Evolutionary conservation across 148 eudicot genomes (phyloP).

Genomic region (Rhododendron vialii): DNA sequence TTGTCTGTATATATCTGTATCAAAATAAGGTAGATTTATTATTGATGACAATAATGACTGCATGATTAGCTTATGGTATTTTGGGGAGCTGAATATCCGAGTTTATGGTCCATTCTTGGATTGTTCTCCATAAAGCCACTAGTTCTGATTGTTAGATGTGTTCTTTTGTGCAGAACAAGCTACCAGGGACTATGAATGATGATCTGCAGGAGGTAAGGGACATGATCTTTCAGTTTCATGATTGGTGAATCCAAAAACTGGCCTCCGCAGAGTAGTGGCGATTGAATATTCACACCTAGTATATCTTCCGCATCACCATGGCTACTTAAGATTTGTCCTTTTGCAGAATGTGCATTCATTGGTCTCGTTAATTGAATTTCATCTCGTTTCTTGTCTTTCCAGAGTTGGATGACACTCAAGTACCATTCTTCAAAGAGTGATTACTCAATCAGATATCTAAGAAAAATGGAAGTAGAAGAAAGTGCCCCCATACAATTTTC

Average conservation of each 20-base stretch:
- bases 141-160: constrained; percentile 1
- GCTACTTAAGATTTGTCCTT: not conserved
- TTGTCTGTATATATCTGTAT: not conserved
- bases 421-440: constrained; percentile 55
- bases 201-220: constrained; percentile 49
- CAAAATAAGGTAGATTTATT: not conserved
- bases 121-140: constrained; percentile 12
- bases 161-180: constrained; percentile 42
- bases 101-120: not conserved
- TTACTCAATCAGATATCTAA: constrained; percentile 41
- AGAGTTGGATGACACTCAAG: constrained; percentile 69
- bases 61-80: not conserved
- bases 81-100: not conserved
- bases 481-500: constrained; percentile 47
- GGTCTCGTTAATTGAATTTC: not conserved
- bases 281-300: not conserved
- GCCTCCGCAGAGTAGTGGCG: not conserved
- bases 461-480: constrained; percentile 50
- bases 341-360: not conserved
- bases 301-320: not conserved
- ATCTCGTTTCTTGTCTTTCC: constrained; percentile 10
- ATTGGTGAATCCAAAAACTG: not conserved
- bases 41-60: not conserved
- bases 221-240: not conserved
- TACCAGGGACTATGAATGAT: constrained; percentile 22